Evolutionary conservation across 306 rosid species (phyloP).

Genomic region (Trifolium dubium): DNA sequence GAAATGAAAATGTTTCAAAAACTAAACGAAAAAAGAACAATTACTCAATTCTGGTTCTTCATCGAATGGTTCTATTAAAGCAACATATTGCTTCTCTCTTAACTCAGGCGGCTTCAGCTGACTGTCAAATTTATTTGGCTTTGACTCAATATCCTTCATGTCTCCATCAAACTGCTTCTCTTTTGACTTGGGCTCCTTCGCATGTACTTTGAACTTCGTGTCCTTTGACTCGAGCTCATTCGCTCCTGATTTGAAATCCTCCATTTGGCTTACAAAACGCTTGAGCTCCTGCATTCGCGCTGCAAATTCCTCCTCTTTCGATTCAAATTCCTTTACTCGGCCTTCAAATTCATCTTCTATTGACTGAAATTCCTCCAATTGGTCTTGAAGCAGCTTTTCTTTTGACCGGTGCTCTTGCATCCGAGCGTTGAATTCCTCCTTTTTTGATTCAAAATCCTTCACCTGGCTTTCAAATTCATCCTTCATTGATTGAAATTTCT

Average conservation of each 20-base stretch:
- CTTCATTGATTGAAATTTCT: slow-evolving; percentile 29
- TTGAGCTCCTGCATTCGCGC: not conserved
- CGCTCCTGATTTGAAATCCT: slow-evolving; percentile 5
- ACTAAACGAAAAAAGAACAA: slow-evolving; percentile 28
- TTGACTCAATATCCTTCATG: slow-evolving; percentile 35
- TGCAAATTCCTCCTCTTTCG: not conserved
- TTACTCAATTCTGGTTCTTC: slow-evolving; percentile 49
- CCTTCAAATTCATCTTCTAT: not conserved
- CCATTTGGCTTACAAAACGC: not conserved
- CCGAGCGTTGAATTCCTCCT: not conserved
- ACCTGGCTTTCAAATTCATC: not conserved
- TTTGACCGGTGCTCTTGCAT: not conserved
- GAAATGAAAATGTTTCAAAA: slow-evolving; percentile 17
- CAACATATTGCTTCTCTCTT: not conserved
- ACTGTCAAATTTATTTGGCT: slow-evolving; percentile 37
- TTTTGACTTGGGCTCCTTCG: not conserved
- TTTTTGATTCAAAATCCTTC: slow-evolving; percentile 28
- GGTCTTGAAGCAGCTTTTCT: not conserved
- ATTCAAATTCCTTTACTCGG: not conserved
- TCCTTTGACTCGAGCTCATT: not conserved
- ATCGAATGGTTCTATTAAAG: slow-evolving; percentile 19
- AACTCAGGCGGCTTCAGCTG: not conserved
- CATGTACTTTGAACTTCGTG: not conserved
- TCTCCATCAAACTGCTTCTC: not conserved
- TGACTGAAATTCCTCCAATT: not conserved